Percentiles rank a stretch among this genome's conserved stretches.
These are phyloP conservation scores for Saururus chinensis DNA, from an alignment of 164 flowering plant genomes.

Conservation along the genomic window DNA sequence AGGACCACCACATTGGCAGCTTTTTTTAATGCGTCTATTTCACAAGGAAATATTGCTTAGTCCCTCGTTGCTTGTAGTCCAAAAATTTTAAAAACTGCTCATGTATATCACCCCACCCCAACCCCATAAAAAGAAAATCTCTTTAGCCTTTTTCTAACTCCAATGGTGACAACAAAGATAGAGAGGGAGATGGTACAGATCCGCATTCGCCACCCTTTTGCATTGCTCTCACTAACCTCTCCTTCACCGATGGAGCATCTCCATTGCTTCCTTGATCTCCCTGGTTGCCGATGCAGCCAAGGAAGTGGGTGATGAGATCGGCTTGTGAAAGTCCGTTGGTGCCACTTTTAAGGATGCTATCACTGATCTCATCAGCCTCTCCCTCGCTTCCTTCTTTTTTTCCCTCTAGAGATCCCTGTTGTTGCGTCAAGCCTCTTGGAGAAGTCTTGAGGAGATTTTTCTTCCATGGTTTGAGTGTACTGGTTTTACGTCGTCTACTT, in stretches of 20 bases:
- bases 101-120: too few relatives aligned
- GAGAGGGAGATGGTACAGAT: too few relatives aligned
- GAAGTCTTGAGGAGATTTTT: background rate
- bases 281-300: conserved; percentile 75
- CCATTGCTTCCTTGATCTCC: conserved; percentile 45
- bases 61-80: too few relatives aligned
- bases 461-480: background rate
- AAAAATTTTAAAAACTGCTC: too few relatives aligned
- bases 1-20: too few relatives aligned
- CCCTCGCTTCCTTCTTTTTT: conserved; percentile 32
- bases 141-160: too few relatives aligned
- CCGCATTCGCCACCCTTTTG: conserved; percentile 32
- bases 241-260: conserved; percentile 43
- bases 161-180: too few relatives aligned
- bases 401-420: conserved; percentile 10
- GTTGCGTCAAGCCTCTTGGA: background rate
- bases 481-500: too few relatives aligned
- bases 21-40: too few relatives aligned
- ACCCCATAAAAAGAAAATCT: too few relatives aligned
- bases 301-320: conserved; percentile 75
- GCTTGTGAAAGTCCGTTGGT: conserved; percentile 64
- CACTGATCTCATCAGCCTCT: conserved; percentile 56
- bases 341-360: conserved; percentile 66
- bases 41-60: too few relatives aligned
- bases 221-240: conserved; percentile 28